Evolutionary conservation across 2,329 filamentous ascomycete species (phyloP).

Genomic region (Passalora sequoiae): DNA sequence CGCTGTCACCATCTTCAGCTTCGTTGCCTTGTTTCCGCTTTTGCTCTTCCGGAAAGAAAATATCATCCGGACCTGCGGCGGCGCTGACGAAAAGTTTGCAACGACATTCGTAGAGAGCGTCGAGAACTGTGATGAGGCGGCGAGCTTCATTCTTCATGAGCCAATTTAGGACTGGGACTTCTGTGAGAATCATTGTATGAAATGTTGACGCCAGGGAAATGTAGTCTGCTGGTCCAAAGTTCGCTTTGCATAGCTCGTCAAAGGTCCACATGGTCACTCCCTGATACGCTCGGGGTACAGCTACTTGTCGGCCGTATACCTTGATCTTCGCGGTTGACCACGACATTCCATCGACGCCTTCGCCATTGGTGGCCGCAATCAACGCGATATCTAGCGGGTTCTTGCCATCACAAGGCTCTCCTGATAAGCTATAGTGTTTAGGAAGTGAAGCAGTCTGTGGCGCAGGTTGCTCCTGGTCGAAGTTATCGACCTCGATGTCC

Average conservation of each 20-base stretch:
- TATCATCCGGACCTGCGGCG: constrained; percentile 61
- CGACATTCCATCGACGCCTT: constrained; percentile 9
- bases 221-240: constrained; percentile 75
- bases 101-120: constrained; percentile 75
- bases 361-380: constrained; percentile 16
- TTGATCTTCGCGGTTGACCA: constrained; percentile 46
- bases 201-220: constrained; percentile 74
- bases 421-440: constrained; percentile 16
- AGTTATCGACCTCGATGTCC: constrained; percentile 3
- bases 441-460: constrained; percentile 12
- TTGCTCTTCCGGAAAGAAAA: constrained; percentile 66
- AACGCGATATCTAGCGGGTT: constrained; percentile 16
- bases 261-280: constrained; percentile 64
- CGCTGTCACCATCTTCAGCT: constrained; percentile 43
- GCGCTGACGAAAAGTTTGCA: constrained; percentile 70
- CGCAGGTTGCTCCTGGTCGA: not conserved
- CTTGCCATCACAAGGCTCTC: not conserved
- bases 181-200: constrained; percentile 69
- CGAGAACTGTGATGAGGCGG: constrained; percentile 63
- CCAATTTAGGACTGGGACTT: constrained; percentile 62
- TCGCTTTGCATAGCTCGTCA: constrained; percentile 57
- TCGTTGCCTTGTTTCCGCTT: constrained; percentile 19
- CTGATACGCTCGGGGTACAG: constrained; percentile 53
- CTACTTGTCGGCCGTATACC: constrained; percentile 61
- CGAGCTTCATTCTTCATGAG: constrained; percentile 75